Evolutionary conservation across 495 filamentous ascomycete species (phyloP).

Genomic region (Podospora conica): DNA sequence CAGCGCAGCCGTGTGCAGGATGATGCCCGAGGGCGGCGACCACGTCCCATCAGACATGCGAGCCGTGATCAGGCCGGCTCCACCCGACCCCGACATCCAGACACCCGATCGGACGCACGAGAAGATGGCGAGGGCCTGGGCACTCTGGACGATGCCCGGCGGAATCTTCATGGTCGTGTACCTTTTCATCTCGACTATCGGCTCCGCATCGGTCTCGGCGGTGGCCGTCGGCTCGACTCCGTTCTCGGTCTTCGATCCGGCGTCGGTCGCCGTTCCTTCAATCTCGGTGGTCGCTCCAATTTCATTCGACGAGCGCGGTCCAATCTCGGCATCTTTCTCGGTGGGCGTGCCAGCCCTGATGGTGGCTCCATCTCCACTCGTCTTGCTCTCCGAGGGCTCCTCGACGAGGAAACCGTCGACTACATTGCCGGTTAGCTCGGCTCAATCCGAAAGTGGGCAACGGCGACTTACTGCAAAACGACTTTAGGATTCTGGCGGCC

Average conservation of each 20-base stretch:
- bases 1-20: slow-evolving; percentile 78
- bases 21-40: slow-evolving; percentile 81
- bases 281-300: background rate
- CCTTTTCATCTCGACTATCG: background rate
- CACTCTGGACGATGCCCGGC: slow-evolving; percentile 69
- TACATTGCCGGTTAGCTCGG: slow-evolving; percentile 9
- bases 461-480: slow-evolving; percentile 60
- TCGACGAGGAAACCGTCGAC: slow-evolving; percentile 43
- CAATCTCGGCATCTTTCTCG: background rate
- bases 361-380: background rate
- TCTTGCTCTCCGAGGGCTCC: background rate
- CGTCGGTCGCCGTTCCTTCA: background rate
- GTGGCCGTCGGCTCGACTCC: background rate
- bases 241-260: background rate
- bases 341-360: background rate
- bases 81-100: slow-evolving; percentile 84
- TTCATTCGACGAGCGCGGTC: background rate
- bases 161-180: slow-evolving; percentile 79
- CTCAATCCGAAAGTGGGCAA: background rate
- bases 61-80: slow-evolving; percentile 74
- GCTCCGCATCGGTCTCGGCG: background rate
- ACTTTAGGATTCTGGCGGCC: slow-evolving; percentile 74
- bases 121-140: slow-evolving; percentile 84
- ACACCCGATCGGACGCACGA: slow-evolving; percentile 89
- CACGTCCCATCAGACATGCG: slow-evolving; percentile 77